Evolutionary conservation across 1,139 yeast genomes (phyloP), one percentile per base, ranked within the genome.

Genomic region (Saccharomyces pastorianus): DNA sequence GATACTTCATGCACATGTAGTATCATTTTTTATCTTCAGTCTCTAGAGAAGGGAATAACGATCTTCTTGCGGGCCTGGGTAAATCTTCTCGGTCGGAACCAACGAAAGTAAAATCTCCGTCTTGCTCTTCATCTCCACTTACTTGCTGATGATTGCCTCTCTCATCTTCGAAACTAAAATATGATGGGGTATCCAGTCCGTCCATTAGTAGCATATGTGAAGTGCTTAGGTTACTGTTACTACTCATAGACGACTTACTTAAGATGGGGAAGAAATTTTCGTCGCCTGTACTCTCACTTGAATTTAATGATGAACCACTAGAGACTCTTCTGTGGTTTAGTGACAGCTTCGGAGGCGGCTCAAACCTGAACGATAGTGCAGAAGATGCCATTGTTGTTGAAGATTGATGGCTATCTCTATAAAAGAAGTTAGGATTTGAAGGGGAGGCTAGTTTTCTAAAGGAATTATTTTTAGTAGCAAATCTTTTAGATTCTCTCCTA

Each of bases 401-500:
- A 29, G 32, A 29, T 29, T 29, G 32, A 13, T 29, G 32, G 11
- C n/a, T 29, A 29, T 13, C 32, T 11, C n/a, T 13, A 29, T 29
- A 29, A 13, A 29, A 29, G 6, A 29, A 29, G n/a, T 29, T 29
- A 8, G 32, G 32, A 29, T 29, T 29, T 29, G 28, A 26, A 26
- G 28, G 28, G 8, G 28, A 26, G 7, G 28, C 28, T 26, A 26
- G 8, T 26, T 26, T 26, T 26, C 8, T 26, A 6, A 26, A 61
- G 1, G 76, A 72, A 29, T 71, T 69, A 11, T 68, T 73, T 56
- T 73, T 66, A 13, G 73, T 69, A 29, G 67, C 59, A 31, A 67
- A 71, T 59, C 78, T 70, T 64, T 82, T 83, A 50, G 76, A 71
- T 58, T 81, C 85, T 57, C 77, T 77, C 62, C 93, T 78, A 60